Percentiles rank a stretch among this genome's conserved stretches.
These are phyloP conservation scores for Citrus maxima DNA, from an alignment of 345 rosid species.

Conservation along the genomic window DNA sequence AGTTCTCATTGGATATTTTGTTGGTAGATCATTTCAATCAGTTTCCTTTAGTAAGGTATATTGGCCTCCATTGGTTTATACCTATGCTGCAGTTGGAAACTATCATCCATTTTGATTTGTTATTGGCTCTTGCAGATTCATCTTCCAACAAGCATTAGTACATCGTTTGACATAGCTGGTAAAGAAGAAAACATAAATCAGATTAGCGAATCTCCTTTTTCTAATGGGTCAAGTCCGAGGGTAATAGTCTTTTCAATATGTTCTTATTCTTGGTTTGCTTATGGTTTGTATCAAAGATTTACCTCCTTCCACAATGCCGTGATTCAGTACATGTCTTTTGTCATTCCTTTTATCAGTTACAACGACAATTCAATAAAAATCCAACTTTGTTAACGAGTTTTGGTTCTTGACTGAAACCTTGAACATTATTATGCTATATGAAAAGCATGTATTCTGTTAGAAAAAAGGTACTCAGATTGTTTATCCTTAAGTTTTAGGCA, in stretches of 20 bases:
- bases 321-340: background rate
- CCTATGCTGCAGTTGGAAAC: background rate
- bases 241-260: conserved; percentile 26
- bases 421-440: background rate
- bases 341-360: background rate
- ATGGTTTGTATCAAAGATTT: background rate
- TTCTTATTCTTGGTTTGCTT: background rate
- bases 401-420: background rate
- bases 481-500: background rate
- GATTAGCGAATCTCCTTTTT: conserved; percentile 29
- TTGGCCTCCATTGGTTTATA: conserved; percentile 7
- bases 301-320: background rate
- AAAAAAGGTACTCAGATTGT: background rate
- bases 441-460: background rate
- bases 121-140: conserved; percentile 53
- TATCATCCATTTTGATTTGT: conserved; percentile 16
- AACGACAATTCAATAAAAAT: background rate
- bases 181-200: conserved; percentile 20
- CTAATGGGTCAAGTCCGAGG: conserved; percentile 38
- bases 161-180: conserved; percentile 44
- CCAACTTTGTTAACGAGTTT: background rate
- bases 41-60: conserved; percentile 63
- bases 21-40: conserved; percentile 72
- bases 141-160: conserved; percentile 48
- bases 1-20: conserved; percentile 65